phyloP scores from a whole-genome alignment of 345 rosid genomes.

The Gossypium turneri region DNA sequence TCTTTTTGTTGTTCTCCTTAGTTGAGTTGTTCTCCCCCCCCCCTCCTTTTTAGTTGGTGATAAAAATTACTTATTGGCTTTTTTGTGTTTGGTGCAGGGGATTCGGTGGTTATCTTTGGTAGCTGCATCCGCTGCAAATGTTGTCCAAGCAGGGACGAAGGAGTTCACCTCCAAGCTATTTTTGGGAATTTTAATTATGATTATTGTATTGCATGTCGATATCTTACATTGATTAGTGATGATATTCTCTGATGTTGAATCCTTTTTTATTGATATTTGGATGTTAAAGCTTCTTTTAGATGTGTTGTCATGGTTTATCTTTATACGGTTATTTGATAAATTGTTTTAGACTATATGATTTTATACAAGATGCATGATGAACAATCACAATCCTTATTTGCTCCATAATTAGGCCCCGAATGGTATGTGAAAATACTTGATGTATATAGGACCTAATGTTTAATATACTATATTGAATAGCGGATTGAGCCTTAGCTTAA shows the following conservation, averaged over 20 bases:
- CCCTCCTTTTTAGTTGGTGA: background rate
- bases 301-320: background rate
- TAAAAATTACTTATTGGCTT: background rate
- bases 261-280: background rate
- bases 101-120: constrained; percentile 78
- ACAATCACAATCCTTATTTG: background rate
- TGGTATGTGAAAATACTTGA: background rate
- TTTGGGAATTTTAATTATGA: constrained; percentile 2
- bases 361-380: background rate
- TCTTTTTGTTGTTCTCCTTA: background rate
- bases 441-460: background rate
- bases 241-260: background rate
- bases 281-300: background rate
- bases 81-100: constrained; percentile 44
- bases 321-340: background rate
- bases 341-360: background rate
- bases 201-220: background rate
- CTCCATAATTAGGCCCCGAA: background rate
- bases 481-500: too few relatives aligned
- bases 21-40: background rate
- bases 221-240: background rate
- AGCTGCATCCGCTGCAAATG: constrained; percentile 86
- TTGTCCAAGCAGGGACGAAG: constrained; percentile 77
- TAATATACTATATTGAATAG: background rate
- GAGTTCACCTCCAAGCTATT: constrained; percentile 77